Percentiles rank a stretch among this genome's conserved stretches.
phyloP scores from a whole-genome alignment of 305 asterid genomes.

The Fraxinus platypoda region DNA sequence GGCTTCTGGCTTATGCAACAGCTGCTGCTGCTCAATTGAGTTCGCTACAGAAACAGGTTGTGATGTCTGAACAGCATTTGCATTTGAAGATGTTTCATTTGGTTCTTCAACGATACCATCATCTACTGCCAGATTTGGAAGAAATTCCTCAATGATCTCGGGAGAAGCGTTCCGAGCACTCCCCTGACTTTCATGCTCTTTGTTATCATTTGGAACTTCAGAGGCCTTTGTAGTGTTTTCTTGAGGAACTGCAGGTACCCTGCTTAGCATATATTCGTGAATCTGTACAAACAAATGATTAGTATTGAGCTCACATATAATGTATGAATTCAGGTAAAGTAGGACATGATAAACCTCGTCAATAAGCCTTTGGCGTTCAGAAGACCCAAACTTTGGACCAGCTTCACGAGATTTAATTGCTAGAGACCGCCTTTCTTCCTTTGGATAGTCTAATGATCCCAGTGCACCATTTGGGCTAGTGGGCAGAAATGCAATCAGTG shows the following conservation, averaged over 20 bases:
- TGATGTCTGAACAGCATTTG: slow-evolving; percentile 38
- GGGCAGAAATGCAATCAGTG: slow-evolving; percentile 83
- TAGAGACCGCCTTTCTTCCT: slow-evolving; percentile 74
- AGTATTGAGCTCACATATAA: background rate
- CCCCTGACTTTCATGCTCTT: slow-evolving; percentile 32
- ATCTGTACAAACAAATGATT: slow-evolving; percentile 40
- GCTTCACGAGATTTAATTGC: slow-evolving; percentile 64
- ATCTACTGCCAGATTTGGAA: slow-evolving; percentile 24
- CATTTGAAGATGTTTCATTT: slow-evolving; percentile 33
- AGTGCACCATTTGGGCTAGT: slow-evolving; percentile 82
- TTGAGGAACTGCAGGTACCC: slow-evolving; percentile 56
- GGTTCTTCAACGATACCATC: slow-evolving; percentile 40
- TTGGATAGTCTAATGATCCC: slow-evolving; percentile 74
- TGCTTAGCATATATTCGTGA: slow-evolving; percentile 70
- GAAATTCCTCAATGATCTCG: slow-evolving; percentile 36
- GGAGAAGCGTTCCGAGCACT: slow-evolving; percentile 25
- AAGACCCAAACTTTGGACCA: slow-evolving; percentile 60
- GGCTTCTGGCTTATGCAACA: slow-evolving; percentile 36
- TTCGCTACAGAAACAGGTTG: slow-evolving; percentile 26
- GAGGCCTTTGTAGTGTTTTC: slow-evolving; percentile 33
- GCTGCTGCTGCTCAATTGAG: slow-evolving; percentile 37
- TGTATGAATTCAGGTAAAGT: slow-evolving; percentile 2
- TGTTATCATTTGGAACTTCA: slow-evolving; percentile 30
- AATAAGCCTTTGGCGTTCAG: slow-evolving; percentile 70
- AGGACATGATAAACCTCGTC: slow-evolving; percentile 54